phyloP scores from a whole-genome alignment of 2,329 filamentous ascomycete genomes.

The Bipolaris cookei region DNA sequence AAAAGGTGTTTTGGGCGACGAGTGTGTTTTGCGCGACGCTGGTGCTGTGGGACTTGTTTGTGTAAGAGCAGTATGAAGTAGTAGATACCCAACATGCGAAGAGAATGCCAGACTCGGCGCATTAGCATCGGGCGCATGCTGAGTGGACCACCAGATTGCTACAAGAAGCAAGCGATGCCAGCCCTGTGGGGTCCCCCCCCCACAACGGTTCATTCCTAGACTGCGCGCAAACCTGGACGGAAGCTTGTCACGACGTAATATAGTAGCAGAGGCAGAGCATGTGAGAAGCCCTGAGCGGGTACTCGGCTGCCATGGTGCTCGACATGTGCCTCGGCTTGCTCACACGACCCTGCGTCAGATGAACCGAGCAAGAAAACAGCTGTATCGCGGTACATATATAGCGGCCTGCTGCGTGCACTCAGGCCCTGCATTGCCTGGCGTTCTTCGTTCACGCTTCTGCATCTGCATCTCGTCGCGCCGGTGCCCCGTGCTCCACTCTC shows the following conservation, averaged over 20 bases:
- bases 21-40: conserved; percentile 55
- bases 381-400: background rate
- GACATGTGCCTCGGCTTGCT: conserved; percentile 35
- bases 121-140: conserved; percentile 13
- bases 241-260: background rate
- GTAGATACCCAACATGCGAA: conserved; percentile 20
- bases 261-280: conserved; percentile 15
- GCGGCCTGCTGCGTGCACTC: background rate
- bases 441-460: too few species aligned
- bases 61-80: conserved; percentile 40
- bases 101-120: conserved; percentile 7
- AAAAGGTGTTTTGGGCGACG: conserved; percentile 57
- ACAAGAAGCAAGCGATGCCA: conserved; percentile 28
- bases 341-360: conserved; percentile 17
- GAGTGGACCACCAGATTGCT: conserved; percentile 26
- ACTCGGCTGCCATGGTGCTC: conserved; percentile 24
- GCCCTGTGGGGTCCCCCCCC: conserved; percentile 23
- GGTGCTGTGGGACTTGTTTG: conserved; percentile 58
- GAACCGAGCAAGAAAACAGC: background rate
- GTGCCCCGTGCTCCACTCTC: conserved; percentile 9
- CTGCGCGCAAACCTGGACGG: conserved; percentile 7
- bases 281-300: conserved; percentile 27
- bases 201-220: conserved; percentile 17
- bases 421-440: too few species aligned
- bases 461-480: background rate